Percentiles rank a stretch among this genome's conserved stretches.
phyloP scores from a whole-genome alignment of 140 eudicot species.

The Anethum foeniculum region DNA sequence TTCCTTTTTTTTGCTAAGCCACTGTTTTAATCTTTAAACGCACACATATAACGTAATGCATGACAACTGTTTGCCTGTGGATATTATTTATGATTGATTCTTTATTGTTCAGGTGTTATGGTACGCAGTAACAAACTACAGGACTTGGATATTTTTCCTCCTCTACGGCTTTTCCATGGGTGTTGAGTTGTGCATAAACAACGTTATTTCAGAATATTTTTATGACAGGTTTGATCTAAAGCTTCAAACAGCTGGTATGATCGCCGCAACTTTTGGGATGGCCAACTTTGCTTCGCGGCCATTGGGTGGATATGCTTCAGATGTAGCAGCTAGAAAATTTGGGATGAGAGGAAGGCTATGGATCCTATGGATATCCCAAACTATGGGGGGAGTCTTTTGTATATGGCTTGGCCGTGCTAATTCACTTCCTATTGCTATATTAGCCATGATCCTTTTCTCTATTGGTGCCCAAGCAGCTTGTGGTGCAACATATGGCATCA shows the following conservation, averaged over 20 bases:
- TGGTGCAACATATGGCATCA: constrained; percentile 35
- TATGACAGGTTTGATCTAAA: constrained; percentile 33
- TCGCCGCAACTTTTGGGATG: constrained; percentile 38
- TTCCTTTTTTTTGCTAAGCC: too few relatives aligned
- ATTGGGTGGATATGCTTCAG: constrained; percentile 39
- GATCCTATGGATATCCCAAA: constrained; percentile 37
- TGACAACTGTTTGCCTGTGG: background rate
- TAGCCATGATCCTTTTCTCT: constrained; percentile 32
- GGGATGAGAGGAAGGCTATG: constrained; percentile 47
- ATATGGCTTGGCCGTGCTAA: constrained; percentile 25
- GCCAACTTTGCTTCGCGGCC: constrained; percentile 34
- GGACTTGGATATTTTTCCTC: constrained; percentile 39
- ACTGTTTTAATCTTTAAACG: background rate
- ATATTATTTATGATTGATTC: background rate
- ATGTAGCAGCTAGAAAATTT: constrained; percentile 22
- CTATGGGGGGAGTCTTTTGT: constrained; percentile 32
- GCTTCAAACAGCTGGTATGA: constrained; percentile 37
- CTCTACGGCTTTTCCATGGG: constrained; percentile 26
- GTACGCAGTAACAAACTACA: constrained; percentile 30
- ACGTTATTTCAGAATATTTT: constrained; percentile 26
- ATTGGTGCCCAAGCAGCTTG: constrained; percentile 38
- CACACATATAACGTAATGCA: background rate
- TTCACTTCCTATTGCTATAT: constrained; percentile 27
- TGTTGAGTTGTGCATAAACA: constrained; percentile 23
- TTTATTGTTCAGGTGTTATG: background rate